Conservation (phyloP, 106 monocot species). For the Dendrobium officinale region DNA sequence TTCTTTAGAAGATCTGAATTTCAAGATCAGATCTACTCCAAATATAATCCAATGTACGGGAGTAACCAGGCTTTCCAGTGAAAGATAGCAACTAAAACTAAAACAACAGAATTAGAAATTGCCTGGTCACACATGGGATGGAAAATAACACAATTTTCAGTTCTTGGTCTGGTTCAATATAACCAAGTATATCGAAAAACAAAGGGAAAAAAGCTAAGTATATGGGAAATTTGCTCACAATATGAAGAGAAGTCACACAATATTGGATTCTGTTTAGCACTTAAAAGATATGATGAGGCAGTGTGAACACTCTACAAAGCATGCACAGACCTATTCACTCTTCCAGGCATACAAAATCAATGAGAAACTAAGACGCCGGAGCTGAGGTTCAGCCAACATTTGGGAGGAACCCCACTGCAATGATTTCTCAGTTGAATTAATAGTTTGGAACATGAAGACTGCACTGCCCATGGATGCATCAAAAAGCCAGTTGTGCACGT, state of each 20-base stretch:
- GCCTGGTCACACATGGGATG: not conserved
- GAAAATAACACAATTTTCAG: not conserved
- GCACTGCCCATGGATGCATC: slow-evolving; percentile 39
- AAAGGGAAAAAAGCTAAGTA: not conserved
- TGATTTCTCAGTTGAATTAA: slow-evolving; percentile 33
- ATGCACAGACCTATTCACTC: slow-evolving; percentile 41
- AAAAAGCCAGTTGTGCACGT: slow-evolving; percentile 81
- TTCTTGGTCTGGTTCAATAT: not conserved
- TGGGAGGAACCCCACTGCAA: slow-evolving; percentile 37
- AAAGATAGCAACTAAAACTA: no score
- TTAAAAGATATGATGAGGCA: not conserved
- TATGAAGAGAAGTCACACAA: not conserved
- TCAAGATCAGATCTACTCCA: not conserved
- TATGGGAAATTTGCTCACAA: not conserved
- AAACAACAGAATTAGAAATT: not conserved
- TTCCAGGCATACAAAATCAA: slow-evolving; percentile 81
- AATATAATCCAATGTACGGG: not conserved
- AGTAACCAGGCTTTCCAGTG: no score
- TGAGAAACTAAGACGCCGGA: slow-evolving; percentile 52
- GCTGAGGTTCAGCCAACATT: slow-evolving; percentile 26
- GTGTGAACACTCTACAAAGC: not conserved
- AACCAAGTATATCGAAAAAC: not conserved
- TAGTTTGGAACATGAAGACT: slow-evolving; percentile 77
- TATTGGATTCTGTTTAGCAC: not conserved
- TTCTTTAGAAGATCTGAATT: not conserved